Evolutionary conservation across 169 alveolate genomes (phyloP), one percentile per base, ranked within the genome.

Genomic region (Eimeria tenella): DNA sequence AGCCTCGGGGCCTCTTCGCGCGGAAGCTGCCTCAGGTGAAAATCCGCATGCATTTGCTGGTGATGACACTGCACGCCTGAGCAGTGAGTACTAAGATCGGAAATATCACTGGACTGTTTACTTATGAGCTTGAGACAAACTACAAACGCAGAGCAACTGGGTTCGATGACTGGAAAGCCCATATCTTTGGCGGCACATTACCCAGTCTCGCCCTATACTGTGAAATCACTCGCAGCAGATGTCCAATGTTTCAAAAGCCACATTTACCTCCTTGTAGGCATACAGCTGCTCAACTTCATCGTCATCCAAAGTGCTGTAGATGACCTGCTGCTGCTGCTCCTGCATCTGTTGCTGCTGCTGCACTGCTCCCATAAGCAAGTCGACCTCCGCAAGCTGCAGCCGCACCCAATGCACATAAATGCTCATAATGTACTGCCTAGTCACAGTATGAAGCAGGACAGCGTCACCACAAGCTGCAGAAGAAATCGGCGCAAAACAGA

Each of bases 331-430:
- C 60, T 82, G 77, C 77, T 82, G 62, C 15, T 82, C 62, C 19
- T 58, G 90, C 77, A 17, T 15, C 90, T 25, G 56, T 13, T 82
- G 75, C 71, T 79, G 87, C 87, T 79, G 87, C 90, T 82, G 75
- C 42, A 74, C 60, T 49, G 90, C 90, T 53, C 58, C 90, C 74
- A 11, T 82, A 19, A 82, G 90, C 90, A 23, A 23, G 49, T 82
- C 90, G 21, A 82, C 90, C 77, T 82, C 90, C 23, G 90, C 90
- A 53, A 82, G 77, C 90, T 82, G 90, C 90, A 31, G 49, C 56
- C 25, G 21, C 90, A 79, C 53, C 62, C 31, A 60, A 82, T 4
- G 75, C 77, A 58, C 19, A 79, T 49, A n/a, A 1, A 6, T 5
- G 31, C 83, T 9, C 83, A 73, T 55, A 21, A 58, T 49, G 15